A percentile compares a stretch with the other conserved stretches of the same genome.
phyloP scores from a whole-genome alignment of 768 basidiomycete species.

The Agrocybe praecox region DNA sequence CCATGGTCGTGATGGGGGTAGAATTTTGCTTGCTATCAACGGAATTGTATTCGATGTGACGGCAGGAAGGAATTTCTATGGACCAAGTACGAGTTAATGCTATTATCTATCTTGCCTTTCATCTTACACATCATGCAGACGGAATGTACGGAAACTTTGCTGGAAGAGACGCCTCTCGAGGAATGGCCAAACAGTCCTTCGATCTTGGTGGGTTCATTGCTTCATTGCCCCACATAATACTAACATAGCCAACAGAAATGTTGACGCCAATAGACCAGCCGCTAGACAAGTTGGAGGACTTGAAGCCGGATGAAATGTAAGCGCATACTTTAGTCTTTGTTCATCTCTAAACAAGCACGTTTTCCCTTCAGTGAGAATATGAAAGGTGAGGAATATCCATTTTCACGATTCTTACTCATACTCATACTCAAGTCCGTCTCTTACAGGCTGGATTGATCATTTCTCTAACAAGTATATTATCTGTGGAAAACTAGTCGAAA shows the following conservation, averaged over 20 bases:
- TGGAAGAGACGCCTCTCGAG: conserved; percentile 91
- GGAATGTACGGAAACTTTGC: conserved; percentile 99
- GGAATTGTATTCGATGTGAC: conserved; percentile 94
- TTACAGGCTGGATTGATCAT: conserved; percentile 88
- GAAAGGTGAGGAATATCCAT: conserved; percentile 56
- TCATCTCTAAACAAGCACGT: not conserved
- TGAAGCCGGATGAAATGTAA: conserved; percentile 82
- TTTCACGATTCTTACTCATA: not conserved
- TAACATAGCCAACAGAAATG: conserved; percentile 62
- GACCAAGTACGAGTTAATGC: conserved; percentile 68
- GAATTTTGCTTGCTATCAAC: conserved; percentile 85
- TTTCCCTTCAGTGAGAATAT: conserved; percentile 76
- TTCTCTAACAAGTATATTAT: conserved; percentile 92
- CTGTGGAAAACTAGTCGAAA: conserved; percentile 88
- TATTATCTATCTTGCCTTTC: not conserved
- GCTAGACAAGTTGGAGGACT: conserved; percentile 80
- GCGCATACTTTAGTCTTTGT: conserved; percentile 27
- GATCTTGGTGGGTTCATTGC: conserved; percentile 60
- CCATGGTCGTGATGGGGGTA: conserved; percentile 60
- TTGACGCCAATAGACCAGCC: conserved; percentile 86
- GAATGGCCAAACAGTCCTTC: conserved; percentile 98
- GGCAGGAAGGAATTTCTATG: conserved; percentile 88
- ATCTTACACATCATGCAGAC: conserved; percentile 45
- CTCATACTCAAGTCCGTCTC: conserved; percentile 10
- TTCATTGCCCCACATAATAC: not conserved